Evolutionary conservation across 352 stramenopile species (phyloP).

Genomic region (Pythium phragmitis): DNA sequence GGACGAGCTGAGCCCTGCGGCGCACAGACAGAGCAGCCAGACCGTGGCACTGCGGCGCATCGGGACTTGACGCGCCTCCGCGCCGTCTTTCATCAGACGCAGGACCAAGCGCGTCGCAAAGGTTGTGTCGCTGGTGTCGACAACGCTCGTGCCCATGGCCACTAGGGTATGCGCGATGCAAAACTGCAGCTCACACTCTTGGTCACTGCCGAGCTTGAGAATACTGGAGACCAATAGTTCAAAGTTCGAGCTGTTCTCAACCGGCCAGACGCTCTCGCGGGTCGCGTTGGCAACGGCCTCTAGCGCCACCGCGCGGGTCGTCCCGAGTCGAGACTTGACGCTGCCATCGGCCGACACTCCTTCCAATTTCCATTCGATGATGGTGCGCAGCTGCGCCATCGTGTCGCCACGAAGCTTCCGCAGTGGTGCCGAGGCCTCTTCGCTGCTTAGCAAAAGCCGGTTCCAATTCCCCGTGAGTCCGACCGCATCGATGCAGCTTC

Average conservation of each 20-base stretch:
- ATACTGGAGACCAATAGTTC: conserved; percentile 31
- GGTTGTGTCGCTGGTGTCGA: background rate
- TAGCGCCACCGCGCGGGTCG: conserved; percentile 12
- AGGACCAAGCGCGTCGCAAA: conserved; percentile 35
- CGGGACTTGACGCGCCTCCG: conserved; percentile 39
- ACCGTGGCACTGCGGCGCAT: conserved; percentile 55
- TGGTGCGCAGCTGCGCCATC: conserved; percentile 10
- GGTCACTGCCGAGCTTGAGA: conserved; percentile 27
- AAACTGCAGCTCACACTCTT: conserved; percentile 54
- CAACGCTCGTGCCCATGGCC: conserved; percentile 39
- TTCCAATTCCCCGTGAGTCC: conserved; percentile 23
- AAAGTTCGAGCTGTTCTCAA: conserved; percentile 10
- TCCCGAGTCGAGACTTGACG: conserved; percentile 21
- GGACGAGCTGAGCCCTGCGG: conserved; percentile 30
- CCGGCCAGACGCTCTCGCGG: conserved; percentile 5
- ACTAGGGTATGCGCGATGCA: conserved; percentile 51
- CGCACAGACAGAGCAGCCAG: conserved; percentile 72
- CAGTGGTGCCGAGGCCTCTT: background rate
- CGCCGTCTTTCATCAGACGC: conserved; percentile 37
- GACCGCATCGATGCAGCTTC: conserved; percentile 20
- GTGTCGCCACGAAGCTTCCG: conserved; percentile 7
- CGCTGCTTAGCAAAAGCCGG: background rate
- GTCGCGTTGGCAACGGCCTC: conserved; percentile 10
- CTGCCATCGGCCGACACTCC: conserved; percentile 18
- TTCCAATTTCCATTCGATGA: conserved; percentile 26